phyloP scores from a whole-genome alignment of 2,329 filamentous ascomycete genomes.

The Ascochyta fabae region DNA sequence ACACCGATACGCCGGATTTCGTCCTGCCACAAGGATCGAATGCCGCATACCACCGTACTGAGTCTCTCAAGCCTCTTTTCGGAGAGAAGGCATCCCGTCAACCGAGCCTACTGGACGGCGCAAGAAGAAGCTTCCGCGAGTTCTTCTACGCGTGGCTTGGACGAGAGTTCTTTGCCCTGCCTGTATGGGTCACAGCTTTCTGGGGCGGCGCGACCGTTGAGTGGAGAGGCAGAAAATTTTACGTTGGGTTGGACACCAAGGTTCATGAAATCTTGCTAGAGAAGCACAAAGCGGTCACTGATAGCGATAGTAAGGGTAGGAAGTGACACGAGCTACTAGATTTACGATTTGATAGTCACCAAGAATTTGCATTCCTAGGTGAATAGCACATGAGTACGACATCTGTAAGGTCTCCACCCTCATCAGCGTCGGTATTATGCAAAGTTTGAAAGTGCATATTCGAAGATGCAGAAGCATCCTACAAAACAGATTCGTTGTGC shows the following conservation, averaged over 20 bases:
- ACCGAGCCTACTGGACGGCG: constrained; percentile 41
- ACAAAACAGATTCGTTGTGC: too few species aligned
- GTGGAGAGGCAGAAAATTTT: constrained; percentile 85
- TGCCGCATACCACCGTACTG: constrained; percentile 40
- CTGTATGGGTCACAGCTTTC: constrained; percentile 90
- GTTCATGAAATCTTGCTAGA: constrained; percentile 64
- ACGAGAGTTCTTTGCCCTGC: constrained; percentile 80
- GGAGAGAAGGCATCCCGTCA: constrained; percentile 15
- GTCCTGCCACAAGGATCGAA: constrained; percentile 57
- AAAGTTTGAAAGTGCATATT: too few species aligned
- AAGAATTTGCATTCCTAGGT: too few species aligned
- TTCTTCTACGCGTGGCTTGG: constrained; percentile 88
- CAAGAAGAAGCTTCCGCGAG: constrained; percentile 64
- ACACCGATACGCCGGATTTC: constrained; percentile 77
- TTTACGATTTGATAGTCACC: neutral
- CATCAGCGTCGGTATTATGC: too few species aligned
- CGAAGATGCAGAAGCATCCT: too few species aligned
- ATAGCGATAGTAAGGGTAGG: neutral
- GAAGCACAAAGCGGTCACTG: constrained; percentile 1
- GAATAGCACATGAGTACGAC: too few species aligned
- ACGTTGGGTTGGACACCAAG: constrained; percentile 82
- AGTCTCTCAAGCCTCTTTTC: constrained; percentile 32
- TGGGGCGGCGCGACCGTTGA: constrained; percentile 84
- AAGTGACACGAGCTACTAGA: neutral
- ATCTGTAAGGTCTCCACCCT: too few species aligned